These are phyloP conservation scores for Fistulinella prunicolor DNA, from an alignment of 768 basidiomycete species.

Conservation along the genomic window DNA sequence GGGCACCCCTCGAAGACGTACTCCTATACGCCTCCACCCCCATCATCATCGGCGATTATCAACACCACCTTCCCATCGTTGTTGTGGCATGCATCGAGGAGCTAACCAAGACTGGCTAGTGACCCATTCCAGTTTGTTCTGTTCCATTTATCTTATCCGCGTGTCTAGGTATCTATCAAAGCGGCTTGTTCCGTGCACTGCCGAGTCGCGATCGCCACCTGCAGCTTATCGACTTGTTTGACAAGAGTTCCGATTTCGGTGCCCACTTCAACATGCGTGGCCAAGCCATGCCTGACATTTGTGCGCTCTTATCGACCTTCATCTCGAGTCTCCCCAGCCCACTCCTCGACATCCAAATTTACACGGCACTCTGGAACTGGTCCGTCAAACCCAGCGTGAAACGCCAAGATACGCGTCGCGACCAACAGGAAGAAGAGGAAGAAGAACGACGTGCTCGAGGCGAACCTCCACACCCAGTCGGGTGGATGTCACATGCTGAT, in stretches of 20 bases:
- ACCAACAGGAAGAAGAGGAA: conserved; percentile 31
- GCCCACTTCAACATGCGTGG: conserved; percentile 28
- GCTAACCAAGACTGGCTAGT: conserved; percentile 42
- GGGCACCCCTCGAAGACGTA: conserved; percentile 34
- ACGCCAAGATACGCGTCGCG: conserved; percentile 30
- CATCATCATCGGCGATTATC: conserved; percentile 36
- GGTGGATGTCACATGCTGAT: conserved; percentile 11
- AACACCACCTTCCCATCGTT: conserved; percentile 38
- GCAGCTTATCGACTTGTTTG: conserved; percentile 38
- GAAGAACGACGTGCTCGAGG: conserved; percentile 30
- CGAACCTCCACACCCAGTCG: conserved; percentile 21
- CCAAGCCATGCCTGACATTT: conserved; percentile 42
- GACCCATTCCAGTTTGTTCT: not conserved
- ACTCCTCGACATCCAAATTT: conserved; percentile 41
- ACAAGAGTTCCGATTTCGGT: conserved; percentile 28
- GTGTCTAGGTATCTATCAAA: conserved; percentile 40
- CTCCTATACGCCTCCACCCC: conserved; percentile 31
- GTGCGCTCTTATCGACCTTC: conserved; percentile 46
- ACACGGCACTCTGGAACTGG: conserved; percentile 42
- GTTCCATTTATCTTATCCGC: not conserved
- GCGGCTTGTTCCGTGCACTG: conserved; percentile 40
- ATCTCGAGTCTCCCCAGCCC: conserved; percentile 47
- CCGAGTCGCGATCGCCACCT: conserved; percentile 41
- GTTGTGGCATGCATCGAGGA: conserved; percentile 45
- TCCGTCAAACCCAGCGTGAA: conserved; percentile 42